Evolutionary conservation across 75 land plant genomes (phyloP).

Genomic region (Sequoia sempervirens): DNA sequence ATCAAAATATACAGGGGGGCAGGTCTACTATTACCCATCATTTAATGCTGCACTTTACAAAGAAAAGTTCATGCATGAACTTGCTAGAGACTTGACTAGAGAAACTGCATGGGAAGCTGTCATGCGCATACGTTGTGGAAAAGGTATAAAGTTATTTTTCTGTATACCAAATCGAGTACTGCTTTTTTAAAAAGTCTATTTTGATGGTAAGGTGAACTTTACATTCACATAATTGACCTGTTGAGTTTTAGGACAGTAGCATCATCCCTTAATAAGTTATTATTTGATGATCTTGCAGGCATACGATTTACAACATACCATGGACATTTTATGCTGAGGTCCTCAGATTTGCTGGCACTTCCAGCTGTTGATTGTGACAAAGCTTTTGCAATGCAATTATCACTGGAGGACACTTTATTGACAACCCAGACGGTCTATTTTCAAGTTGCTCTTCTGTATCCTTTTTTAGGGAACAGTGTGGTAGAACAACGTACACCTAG

Average conservation of each 20-base stretch:
- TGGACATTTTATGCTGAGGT: slow-evolving; percentile 96
- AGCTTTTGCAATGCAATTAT: slow-evolving; percentile 89
- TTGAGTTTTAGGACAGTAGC: not conserved
- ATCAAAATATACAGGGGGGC: slow-evolving; percentile 96
- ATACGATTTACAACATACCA: slow-evolving; percentile 82
- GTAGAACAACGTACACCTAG: not conserved
- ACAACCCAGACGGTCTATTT: slow-evolving; percentile 82
- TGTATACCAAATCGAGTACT: not conserved
- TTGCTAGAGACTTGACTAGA: slow-evolving; percentile 86
- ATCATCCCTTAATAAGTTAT: not conserved
- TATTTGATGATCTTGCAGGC: slow-evolving; percentile 42
- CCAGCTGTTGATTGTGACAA: slow-evolving; percentile 99
- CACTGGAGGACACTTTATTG: slow-evolving; percentile 83
- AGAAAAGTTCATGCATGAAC: slow-evolving; percentile 80
- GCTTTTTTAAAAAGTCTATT: not conserved
- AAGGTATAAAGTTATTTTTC: slow-evolving; percentile 49
- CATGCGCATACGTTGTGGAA: slow-evolving; percentile 94
- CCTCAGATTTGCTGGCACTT: slow-evolving; percentile 90
- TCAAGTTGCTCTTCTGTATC: slow-evolving; percentile 99
- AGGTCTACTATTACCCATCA: slow-evolving; percentile 83
- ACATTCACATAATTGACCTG: not conserved
- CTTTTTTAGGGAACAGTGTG: slow-evolving; percentile 20
- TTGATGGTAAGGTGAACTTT: not conserved
- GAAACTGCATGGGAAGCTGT: slow-evolving; percentile 99
- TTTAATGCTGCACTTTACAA: slow-evolving; percentile 57